Percentiles rank a stretch among this genome's conserved stretches.
Evolutionary conservation across 2,329 filamentous ascomycete species (phyloP).

Genomic region (Arachnomyces sp.): DNA sequence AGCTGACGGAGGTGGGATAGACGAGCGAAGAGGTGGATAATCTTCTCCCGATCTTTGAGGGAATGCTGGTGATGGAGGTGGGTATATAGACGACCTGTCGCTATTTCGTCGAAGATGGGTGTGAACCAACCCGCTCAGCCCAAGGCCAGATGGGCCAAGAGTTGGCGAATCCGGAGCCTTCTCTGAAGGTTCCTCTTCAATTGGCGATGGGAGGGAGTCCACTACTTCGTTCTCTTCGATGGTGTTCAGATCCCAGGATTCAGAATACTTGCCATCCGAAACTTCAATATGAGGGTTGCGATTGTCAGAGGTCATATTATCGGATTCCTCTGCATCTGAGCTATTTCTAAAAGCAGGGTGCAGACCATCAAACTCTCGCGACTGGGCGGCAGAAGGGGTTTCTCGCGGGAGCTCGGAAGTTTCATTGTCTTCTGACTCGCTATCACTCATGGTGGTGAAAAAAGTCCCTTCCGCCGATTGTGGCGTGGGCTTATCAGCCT

Average conservation of each 20-base stretch:
- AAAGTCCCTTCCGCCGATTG: slow-evolving; percentile 13
- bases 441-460: slow-evolving; percentile 28
- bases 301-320: slow-evolving; percentile 7
- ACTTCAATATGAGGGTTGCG: slow-evolving; percentile 7
- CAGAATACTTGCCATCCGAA: slow-evolving; percentile 30
- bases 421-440: slow-evolving; percentile 31
- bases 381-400: slow-evolving; percentile 17
- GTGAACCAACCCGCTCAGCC: slow-evolving; percentile 71
- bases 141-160: slow-evolving; percentile 53
- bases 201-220: slow-evolving; percentile 9
- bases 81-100: slow-evolving; percentile 70
- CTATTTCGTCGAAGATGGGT: slow-evolving; percentile 78
- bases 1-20: slow-evolving; percentile 22
- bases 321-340: slow-evolving; percentile 23
- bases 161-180: slow-evolving; percentile 63
- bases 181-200: slow-evolving; percentile 15
- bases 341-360: slow-evolving; percentile 30
- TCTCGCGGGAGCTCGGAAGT: slow-evolving; percentile 20
- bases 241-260: slow-evolving; percentile 32
- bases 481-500: not conserved
- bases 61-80: slow-evolving; percentile 36
- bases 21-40: slow-evolving; percentile 19
- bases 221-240: slow-evolving; percentile 28
- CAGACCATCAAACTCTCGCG: slow-evolving; percentile 24
- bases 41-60: slow-evolving; percentile 26